A percentile compares a stretch with the other conserved stretches of the same genome.
Conservation (phyloP, 2,329 filamentous ascomycete species). For the Diaporthe vaccinii region DNA sequence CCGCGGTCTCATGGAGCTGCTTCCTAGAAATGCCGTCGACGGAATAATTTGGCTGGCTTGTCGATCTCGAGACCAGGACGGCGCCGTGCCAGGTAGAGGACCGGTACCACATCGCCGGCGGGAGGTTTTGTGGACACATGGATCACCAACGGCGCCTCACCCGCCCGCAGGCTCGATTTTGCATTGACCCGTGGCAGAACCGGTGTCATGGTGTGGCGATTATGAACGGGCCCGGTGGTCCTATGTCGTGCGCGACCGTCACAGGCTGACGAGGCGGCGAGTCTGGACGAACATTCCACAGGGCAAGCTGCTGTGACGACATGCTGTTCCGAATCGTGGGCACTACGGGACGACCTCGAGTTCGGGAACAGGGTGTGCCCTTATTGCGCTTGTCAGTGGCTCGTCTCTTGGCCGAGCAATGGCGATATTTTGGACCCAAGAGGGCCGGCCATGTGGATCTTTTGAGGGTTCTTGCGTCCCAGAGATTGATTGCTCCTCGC, state of each 20-base stretch:
- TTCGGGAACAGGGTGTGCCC: constrained; percentile 3
- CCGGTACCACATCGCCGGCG: constrained; percentile 6
- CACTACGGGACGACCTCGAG: not conserved
- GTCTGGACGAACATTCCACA: constrained; percentile 27
- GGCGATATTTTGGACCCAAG: not conserved
- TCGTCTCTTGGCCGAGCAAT: not conserved
- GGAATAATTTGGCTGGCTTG: constrained; percentile 15
- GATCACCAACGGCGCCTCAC: not conserved
- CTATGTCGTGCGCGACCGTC: constrained; percentile 7
- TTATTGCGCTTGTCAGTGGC: not conserved
- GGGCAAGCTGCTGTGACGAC: not conserved
- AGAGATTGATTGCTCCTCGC: not conserved
- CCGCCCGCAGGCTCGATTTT: not conserved
- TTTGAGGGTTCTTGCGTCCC: not conserved
- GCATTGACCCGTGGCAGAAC: constrained; percentile 15
- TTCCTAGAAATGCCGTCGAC: constrained; percentile 1
- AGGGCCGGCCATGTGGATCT: not conserved
- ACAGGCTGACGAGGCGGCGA: not conserved
- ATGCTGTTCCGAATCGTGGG: constrained; percentile 12
- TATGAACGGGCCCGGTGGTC: constrained; percentile 2
- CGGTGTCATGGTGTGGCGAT: constrained; percentile 26
- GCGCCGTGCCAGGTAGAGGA: constrained; percentile 14
- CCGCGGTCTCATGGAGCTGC: constrained; percentile 1
- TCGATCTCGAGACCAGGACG: not conserved
- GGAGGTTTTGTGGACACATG: not conserved